Evolutionary conservation across 768 basidiomycete species (phyloP).

Genomic region (Porphyrellus cyaneotinctus): DNA sequence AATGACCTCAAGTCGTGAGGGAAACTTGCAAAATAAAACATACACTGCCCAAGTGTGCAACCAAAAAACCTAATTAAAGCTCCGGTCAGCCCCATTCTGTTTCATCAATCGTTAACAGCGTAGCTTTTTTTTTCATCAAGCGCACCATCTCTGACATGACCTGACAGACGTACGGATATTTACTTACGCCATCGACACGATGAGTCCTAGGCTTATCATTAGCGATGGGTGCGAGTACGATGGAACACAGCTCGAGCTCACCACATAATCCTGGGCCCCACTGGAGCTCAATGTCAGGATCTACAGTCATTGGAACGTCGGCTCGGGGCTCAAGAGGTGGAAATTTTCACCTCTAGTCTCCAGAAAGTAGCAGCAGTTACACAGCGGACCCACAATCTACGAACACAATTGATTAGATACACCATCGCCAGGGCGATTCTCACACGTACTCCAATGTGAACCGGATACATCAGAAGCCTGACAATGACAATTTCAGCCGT

Average conservation of each 20-base stretch:
- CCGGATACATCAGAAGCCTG: no score
- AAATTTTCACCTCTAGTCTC: no score
- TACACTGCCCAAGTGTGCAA: constrained; percentile 9
- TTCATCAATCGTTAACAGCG: no score
- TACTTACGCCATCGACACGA: constrained; percentile 2
- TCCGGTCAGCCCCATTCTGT: not conserved
- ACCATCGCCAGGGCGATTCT: no score
- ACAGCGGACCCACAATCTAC: no score
- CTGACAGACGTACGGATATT: no score
- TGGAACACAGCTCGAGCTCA: not conserved
- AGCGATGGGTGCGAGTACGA: not conserved
- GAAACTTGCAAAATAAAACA: constrained; percentile 9
- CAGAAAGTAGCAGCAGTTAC: not conserved
- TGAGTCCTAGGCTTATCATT: not conserved
- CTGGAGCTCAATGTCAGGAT: not conserved
- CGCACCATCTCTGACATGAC: not conserved
- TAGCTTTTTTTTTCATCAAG: not conserved
- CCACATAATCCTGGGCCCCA: not conserved
- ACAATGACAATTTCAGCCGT: no score
- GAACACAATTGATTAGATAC: no score
- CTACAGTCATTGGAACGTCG: not conserved
- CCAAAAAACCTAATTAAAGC: constrained; percentile 6
- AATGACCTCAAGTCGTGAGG: constrained; percentile 3
- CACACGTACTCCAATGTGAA: no score
- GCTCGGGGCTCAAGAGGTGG: not conserved